Evolutionary conservation across 2,329 filamentous ascomycete genomes (phyloP), one percentile per base, ranked within the genome.

Genomic region (Nemania sp.): DNA sequence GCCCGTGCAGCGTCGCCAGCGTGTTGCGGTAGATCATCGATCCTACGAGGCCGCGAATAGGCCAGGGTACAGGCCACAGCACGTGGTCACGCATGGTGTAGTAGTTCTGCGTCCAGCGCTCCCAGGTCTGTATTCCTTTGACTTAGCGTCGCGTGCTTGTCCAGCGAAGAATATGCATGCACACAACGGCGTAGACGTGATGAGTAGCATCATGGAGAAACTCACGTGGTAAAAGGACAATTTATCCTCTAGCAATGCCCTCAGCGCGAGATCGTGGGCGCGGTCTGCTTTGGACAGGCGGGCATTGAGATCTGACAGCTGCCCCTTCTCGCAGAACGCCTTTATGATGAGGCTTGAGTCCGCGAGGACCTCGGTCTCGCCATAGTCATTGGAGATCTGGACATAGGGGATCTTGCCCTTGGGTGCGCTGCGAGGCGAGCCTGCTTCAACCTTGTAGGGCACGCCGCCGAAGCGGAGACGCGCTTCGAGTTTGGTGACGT

Each of bases 321-420:
- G 22, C 1, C 80, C 82, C 1, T 77, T 71, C 1, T 81, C 77
- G 4, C 82, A 73, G 3, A 91, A 75, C 0, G 76, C 68, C 41
- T 81, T 79, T 58, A 82, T 81, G 70, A 91, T 90, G n/a, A 90
- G 79, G 0, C 81, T 79, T 0, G 87, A 86, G 77, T 91, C 88
- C 20, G 80, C 79, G 0, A 90, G 66, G 64, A 22, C 72, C 68
- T 32, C 70, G 63, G 5, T 66, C 24, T 38, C 32, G 27, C 13
- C 26, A 27, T 35, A 58, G 20, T 59, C 49, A 41, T 38, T 26
- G 38, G 61, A 60, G 41, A 82, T 66, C 32, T 81, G 78, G 24
- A 89, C 63, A 72, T 90, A 91, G 0, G 88, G 88, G 10, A 90
- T 84, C 77, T 90, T 91, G 47, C 87, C 87, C 57, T 80, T 83